Evolutionary conservation across 371 early-diverging fungal species (phyloP), one percentile per base, ranked within the genome.

Genomic region (Actinomortierella ambigua): DNA sequence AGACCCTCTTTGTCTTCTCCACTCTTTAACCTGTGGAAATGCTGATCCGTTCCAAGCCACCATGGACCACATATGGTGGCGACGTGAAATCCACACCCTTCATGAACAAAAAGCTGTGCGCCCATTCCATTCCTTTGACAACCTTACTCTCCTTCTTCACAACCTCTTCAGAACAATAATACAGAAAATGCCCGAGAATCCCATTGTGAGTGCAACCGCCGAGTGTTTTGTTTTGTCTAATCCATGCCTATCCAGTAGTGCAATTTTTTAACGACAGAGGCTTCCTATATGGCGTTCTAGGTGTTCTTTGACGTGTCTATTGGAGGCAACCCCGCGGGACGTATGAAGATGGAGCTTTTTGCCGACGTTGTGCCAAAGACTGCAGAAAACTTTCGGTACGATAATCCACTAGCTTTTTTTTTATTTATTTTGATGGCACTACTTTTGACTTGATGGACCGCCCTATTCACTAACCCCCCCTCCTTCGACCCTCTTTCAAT

Each of bases 271-370:
- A 23, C 54, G 47, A 27, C 43, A 40, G 43, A 48, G 34, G 18
- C 39, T 29, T 23, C 26, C 27, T 11, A 34, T 34, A 34, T n/a
- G n/a, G n/a, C 34, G n/a, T 40, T 6, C 22, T 62, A 70, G 71
- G 92, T 91, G 11, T 91, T 91, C 55, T 85, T 91, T 59, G 92
- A 90, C 63, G 83, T 90, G n/a, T 82, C 89, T 17, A 91, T 91
- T 61, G 90, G 90, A 39, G 88, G 85, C 59, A 80, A 88, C 24
- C 81, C 85, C 39, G 88, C 90, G 4, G 99, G 97, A 13, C 86
- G 95, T 51, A 94, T 99, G 77, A 94, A 93, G 70, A 94, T 99
- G 91, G 96, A 98, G 77, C 89, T 99, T 18, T 91, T 92, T 75
- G 84, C 88, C 2, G 96, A 99, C 68, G 89, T 93, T 48, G 93